A percentile compares a stretch with the other conserved stretches of the same genome.
These are phyloP conservation scores for Solanum virginianum DNA, from an alignment of 257 asterid species.

Conservation along the genomic window DNA sequence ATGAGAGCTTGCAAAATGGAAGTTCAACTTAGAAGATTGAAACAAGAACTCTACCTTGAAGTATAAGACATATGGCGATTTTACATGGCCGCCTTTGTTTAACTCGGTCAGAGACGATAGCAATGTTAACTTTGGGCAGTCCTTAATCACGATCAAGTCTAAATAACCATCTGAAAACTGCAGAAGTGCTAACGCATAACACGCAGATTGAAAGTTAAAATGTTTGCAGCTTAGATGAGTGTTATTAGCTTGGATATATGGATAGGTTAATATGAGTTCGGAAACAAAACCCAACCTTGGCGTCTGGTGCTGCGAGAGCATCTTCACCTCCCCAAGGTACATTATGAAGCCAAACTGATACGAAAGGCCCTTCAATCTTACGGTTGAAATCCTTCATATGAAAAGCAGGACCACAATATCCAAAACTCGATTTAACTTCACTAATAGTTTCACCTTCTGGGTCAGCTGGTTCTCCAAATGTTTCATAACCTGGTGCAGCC, in stretches of 20 bases:
- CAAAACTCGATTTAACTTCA: constrained; percentile 23
- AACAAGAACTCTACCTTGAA: constrained; percentile 43
- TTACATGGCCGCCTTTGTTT: constrained; percentile 68
- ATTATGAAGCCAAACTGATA: constrained; percentile 94
- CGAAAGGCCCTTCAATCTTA: constrained; percentile 78
- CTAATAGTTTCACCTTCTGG: neutral
- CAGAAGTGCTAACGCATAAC: neutral
- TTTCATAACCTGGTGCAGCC: constrained; percentile 59
- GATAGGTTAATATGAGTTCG: neutral
- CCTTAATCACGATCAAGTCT: constrained; percentile 81
- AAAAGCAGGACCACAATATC: constrained; percentile 57
- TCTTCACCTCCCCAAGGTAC: constrained; percentile 94
- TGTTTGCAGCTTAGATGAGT: neutral
- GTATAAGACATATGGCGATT: constrained; percentile 58
- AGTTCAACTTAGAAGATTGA: neutral
- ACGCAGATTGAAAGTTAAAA: neutral
- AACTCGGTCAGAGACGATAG: constrained; percentile 47
- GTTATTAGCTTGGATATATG: neutral
- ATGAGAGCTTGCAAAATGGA: neutral
- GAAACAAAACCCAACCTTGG: constrained; percentile 42
- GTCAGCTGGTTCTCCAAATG: constrained; percentile 33
- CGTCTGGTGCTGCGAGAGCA: constrained; percentile 87
- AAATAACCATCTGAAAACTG: constrained; percentile 97
- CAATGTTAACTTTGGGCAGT: constrained; percentile 53
- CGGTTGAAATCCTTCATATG: constrained; percentile 44